Percentiles rank a stretch among this genome's conserved stretches.
Conservation (phyloP, 495 filamentous ascomycete species). For the Pyrenula aspistea region DNA sequence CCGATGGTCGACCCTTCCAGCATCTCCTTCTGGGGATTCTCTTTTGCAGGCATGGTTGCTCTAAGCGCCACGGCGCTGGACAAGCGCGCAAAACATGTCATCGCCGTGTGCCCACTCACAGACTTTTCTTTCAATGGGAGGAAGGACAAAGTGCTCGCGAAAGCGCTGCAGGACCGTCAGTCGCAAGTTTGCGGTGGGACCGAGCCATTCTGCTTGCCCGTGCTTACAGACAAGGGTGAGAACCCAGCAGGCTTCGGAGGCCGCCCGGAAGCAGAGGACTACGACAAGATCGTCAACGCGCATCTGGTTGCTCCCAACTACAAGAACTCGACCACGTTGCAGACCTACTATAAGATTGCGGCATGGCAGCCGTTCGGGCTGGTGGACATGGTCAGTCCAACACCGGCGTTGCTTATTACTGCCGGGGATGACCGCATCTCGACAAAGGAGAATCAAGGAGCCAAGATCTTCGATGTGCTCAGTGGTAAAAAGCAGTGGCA, state of each 20-base stretch:
- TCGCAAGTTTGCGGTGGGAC: slow-evolving; percentile 12
- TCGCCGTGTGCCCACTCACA: slow-evolving; percentile 2
- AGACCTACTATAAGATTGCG: slow-evolving; percentile 11
- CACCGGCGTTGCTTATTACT: background rate
- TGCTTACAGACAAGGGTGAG: slow-evolving; percentile 21
- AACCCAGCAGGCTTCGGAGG: slow-evolving; percentile 18
- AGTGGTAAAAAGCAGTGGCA: background rate
- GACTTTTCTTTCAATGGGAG: background rate
- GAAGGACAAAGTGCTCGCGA: slow-evolving; percentile 7
- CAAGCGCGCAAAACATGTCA: slow-evolving; percentile 6
- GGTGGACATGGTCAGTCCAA: background rate
- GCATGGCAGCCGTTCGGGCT: slow-evolving; percentile 7
- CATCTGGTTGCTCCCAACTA: background rate
- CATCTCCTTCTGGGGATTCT: slow-evolving; percentile 26
- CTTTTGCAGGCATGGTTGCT: slow-evolving; percentile 12
- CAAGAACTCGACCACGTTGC: slow-evolving; percentile 7
- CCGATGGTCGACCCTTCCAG: slow-evolving; percentile 12
- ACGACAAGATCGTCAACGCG: slow-evolving; percentile 5
- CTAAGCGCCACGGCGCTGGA: slow-evolving; percentile 13
- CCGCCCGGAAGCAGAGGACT: slow-evolving; percentile 8
- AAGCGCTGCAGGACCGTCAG: slow-evolving; percentile 14
- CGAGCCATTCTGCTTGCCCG: slow-evolving; percentile 8
- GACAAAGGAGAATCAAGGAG: background rate
- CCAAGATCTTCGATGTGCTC: background rate
- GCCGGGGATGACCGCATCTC: background rate